Conservation (phyloP, 1,284 basidiomycete genomes). For the Athelia psychrophila region DNA sequence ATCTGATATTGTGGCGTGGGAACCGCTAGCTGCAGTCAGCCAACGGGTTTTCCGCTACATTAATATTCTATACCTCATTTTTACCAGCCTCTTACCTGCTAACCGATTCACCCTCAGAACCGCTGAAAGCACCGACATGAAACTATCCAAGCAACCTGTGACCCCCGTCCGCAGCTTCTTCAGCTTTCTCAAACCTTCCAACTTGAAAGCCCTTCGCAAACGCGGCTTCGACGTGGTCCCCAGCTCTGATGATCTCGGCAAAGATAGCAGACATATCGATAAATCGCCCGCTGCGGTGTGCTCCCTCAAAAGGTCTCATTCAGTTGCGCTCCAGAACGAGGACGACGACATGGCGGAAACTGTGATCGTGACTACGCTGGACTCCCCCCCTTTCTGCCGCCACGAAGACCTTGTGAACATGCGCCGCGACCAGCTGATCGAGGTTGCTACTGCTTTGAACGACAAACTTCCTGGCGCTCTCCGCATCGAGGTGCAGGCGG, state of each 20-base stretch:
- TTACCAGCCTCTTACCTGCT: no score
- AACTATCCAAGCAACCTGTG: no score
- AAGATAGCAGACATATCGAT: not conserved
- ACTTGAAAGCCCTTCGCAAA: no score
- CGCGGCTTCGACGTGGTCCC: not conserved
- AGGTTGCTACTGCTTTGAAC: constrained; percentile 45
- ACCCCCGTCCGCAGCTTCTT: no score
- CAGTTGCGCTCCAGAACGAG: constrained; percentile 48
- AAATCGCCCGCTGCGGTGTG: not conserved
- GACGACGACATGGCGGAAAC: constrained; percentile 46
- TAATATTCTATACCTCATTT: no score
- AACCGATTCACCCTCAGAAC: no score
- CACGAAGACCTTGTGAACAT: constrained; percentile 59
- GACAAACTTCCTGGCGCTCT: constrained; percentile 42
- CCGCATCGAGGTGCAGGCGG: constrained; percentile 35
- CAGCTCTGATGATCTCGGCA: not conserved
- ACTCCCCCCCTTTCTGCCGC: constrained; percentile 53
- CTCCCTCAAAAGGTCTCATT: not conserved
- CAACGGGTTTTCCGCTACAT: no score
- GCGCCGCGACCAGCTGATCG: constrained; percentile 41
- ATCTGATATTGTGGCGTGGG: no score
- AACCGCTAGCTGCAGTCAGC: no score
- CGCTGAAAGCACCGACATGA: no score
- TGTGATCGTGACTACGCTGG: constrained; percentile 49
- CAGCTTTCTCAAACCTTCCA: no score